phyloP scores from a whole-genome alignment of 768 basidiomycete species.

The Psilocybe azurescens region DNA sequence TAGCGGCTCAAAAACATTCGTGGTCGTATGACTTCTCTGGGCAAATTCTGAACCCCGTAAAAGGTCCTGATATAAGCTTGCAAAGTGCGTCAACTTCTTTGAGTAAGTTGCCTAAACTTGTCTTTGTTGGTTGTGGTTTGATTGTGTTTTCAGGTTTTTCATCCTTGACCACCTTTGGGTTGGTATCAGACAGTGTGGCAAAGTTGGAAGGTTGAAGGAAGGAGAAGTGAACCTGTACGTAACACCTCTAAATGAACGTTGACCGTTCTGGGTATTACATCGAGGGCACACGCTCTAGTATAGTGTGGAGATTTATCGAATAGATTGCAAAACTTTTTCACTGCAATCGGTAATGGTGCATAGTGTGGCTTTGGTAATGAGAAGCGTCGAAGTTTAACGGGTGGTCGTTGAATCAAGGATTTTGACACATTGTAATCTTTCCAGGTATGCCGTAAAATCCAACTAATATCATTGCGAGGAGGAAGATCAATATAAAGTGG shows the following conservation, averaged over 20 bases:
- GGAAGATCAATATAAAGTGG: constrained; percentile 8
- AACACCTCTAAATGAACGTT: not conserved
- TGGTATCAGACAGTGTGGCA: constrained; percentile 60
- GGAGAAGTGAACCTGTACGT: not conserved
- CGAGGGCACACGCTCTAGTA: not conserved
- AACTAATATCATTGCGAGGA: constrained; percentile 12
- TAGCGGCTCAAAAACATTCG: constrained; percentile 46
- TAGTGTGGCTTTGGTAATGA: constrained; percentile 27
- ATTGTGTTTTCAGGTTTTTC: constrained; percentile 39
- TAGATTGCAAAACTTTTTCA: constrained; percentile 20
- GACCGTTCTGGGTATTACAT: not conserved
- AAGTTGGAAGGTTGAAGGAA: constrained; percentile 42
- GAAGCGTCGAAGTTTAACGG: not conserved
- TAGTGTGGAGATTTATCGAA: constrained; percentile 17
- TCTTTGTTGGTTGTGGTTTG: not conserved
- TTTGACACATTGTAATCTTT: constrained; percentile 21
- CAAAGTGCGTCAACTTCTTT: constrained; percentile 8
- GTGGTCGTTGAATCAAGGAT: constrained; percentile 16
- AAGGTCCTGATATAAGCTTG: not conserved
- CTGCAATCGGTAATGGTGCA: constrained; percentile 25
- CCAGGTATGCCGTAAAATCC: constrained; percentile 18
- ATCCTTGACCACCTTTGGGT: constrained; percentile 51
- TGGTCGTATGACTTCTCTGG: constrained; percentile 59
- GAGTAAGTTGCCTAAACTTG: constrained; percentile 9
- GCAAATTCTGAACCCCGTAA: constrained; percentile 48